Evolutionary conservation across 1,284 basidiomycete genomes (phyloP), one percentile per base, ranked within the genome.

Genomic region (Pseudozyma sp.): DNA sequence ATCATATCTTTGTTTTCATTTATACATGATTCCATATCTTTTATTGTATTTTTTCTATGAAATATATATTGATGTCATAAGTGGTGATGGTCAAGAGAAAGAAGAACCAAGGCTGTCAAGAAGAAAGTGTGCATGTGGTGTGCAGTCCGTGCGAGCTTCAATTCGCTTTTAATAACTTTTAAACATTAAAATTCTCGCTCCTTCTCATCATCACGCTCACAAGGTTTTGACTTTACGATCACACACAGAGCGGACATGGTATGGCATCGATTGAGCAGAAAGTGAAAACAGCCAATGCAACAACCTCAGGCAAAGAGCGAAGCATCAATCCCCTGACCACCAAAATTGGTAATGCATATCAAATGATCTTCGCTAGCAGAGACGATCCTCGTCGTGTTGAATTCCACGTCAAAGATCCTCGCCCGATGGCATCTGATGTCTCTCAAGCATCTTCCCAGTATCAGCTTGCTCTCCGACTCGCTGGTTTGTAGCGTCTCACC

Each of bases 321-420:
- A 35, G 65, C 49, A 52, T 78, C 64, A 34, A 72, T 68, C 18
- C 70, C 72, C 19, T 63, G 55, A 16, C 62, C 63, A 1, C 66
- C 77, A 52, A 79, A 80, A 38, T 59, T 53, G 19, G 52, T 68
- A 40, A 80, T 68, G 53, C 74, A 79, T 38, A 80, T 73, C 42
- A 56, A 16, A 44, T 76, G 57, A 50, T 77, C 77, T 42, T 79
- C 71, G 48, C 75, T 73, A n/a, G 77, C 75, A 21, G 70, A 75
- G 21, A 80, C 55, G 52, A 80, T 72, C 36, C 74, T 55, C 1
- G 70, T 74, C 13, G 61, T 69, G 44, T 79, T 76, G 53, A 80
- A 57, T 12, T 77, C 65, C 13, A 80, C 60, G 49, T 79, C 77
- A 51, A 80, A 77, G 52, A 80, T 72, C 13, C 66, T 47, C 0